These are phyloP conservation scores for Amphibolis antarctica DNA, from an alignment of 106 monocot species.

Conservation along the genomic window DNA sequence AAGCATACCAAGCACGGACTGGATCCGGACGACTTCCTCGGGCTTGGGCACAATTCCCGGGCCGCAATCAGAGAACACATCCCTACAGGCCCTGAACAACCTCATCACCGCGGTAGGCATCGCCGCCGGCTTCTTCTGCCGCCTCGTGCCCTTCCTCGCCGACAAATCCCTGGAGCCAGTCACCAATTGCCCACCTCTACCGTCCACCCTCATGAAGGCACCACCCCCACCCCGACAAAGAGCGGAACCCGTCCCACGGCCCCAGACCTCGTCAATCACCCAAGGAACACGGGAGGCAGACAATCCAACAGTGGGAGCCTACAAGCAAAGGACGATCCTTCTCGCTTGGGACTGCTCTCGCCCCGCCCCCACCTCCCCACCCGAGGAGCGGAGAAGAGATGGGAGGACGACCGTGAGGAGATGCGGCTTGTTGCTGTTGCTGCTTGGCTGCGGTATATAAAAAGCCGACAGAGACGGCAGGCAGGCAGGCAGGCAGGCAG, in stretches of 20 bases:
- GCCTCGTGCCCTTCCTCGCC: constrained; percentile 2
- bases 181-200: background rate
- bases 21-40: constrained; percentile 32
- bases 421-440: no score
- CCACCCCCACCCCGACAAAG: background rate
- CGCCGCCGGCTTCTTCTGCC: constrained; percentile 1
- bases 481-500: no score
- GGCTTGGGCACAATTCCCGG: constrained; percentile 46
- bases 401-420: no score
- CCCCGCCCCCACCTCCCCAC: no score
- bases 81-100: constrained; percentile 55
- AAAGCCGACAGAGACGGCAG: no score
- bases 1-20: constrained; percentile 43
- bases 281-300: background rate
- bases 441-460: no score
- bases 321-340: no score
- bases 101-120: constrained; percentile 34
- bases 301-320: no score
- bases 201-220: constrained; percentile 7
- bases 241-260: background rate
- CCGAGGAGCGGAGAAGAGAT: no score
- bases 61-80: constrained; percentile 45
- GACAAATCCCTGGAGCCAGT: background rate
- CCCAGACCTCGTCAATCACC: background rate
- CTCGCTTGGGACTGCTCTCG: no score